Evolutionary conservation across 768 basidiomycete species (phyloP), one percentile per base, ranked within the genome.

Genomic region (Saitozyma podzolica): DNA sequence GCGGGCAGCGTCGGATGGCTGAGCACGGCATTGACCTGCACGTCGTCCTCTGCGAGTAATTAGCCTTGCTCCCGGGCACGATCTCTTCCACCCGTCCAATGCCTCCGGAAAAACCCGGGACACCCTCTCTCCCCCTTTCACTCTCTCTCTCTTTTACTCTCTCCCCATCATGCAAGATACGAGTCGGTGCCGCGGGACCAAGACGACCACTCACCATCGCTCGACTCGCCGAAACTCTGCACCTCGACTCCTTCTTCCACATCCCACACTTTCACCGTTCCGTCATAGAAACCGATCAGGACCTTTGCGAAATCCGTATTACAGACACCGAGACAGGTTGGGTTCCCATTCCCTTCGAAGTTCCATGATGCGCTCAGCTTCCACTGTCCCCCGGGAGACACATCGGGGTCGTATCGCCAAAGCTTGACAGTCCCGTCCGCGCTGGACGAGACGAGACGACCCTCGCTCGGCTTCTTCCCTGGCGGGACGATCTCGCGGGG

Each of bases 361-460:
- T 9, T 11, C 19, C 40, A 59, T 40, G 49, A 52, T 57, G 29
- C 48, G n/a, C 16, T 47, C n/a, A 50, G 14, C 9, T 86, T 87
- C 91, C 92, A 96, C 17, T 11, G 54, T 50, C 59, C 41, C 52
- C 29, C 29, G 29, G 29, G 29, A 29, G 29, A 29, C 29, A 13
- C 39, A 41, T 50, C n/a, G 10, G 19, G 39, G 40, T 40, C 43
- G 55, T 58, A 88, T 69, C 92, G 91, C 94, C 95, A 98, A 13
- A 95, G 86, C 80, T 96, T 96, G 69, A 97, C 89, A 0, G 85
- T 81, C 17, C 94, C 94, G 76, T 98, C 95, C 5, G 93, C 90
- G 51, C 90, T 89, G 76, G 90, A 92, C 67, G 89, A 91, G 59
- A 95, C 90, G 48, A 98, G 84, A 8, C 89, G 87, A 29, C 29